Percentiles rank a stretch among this genome's conserved stretches.
These are phyloP conservation scores for Bruguiera hainesii DNA, from an alignment of 441 rosid species.

Conservation along the genomic window DNA sequence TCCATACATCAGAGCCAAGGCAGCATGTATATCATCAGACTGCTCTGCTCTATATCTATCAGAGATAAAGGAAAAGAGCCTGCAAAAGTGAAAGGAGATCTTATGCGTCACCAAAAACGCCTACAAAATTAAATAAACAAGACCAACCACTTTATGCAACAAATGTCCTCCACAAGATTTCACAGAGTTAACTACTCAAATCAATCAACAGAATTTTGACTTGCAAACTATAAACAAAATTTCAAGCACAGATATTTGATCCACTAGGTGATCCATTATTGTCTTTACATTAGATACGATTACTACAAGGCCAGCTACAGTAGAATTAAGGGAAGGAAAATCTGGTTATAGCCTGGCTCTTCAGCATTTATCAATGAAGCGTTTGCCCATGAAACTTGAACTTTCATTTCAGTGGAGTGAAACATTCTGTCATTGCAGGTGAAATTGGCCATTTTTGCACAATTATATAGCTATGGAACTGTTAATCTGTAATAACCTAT, in stretches of 20 bases:
- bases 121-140: constrained; percentile 6
- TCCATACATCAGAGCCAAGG: constrained; percentile 99
- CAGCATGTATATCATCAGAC: constrained; percentile 99
- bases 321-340: constrained; percentile 2
- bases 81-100: constrained; percentile 35
- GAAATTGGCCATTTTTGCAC: background rate
- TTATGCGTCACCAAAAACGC: constrained; percentile 5
- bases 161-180: background rate
- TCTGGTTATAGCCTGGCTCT: background rate
- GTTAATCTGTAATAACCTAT: background rate
- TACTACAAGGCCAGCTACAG: background rate
- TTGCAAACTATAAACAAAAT: background rate
- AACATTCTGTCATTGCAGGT: background rate
- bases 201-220: background rate
- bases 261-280: background rate
- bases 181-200: background rate
- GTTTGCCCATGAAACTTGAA: background rate
- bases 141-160: background rate
- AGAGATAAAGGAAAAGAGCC: constrained; percentile 87
- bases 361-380: background rate
- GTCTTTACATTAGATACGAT: background rate
- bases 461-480: background rate
- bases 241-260: background rate
- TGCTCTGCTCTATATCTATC: constrained; percentile 77
- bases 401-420: background rate